A percentile compares a stretch with the other conserved stretches of the same genome.
Evolutionary conservation across 306 rosid species (phyloP).

Genomic region (Trifolium pratense): DNA sequence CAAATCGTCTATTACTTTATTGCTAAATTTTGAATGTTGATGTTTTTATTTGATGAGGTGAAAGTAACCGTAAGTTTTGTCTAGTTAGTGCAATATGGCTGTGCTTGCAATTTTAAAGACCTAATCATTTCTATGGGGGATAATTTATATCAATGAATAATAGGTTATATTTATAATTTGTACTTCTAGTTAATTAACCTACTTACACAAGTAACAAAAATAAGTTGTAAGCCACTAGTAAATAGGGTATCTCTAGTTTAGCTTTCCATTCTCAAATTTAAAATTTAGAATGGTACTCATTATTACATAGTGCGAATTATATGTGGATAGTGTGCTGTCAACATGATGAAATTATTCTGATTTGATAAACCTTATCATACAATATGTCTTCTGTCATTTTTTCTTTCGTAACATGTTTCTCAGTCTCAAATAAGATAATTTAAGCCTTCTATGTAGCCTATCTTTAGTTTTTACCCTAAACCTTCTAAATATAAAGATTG

Average conservation of each 20-base stretch:
- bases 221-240: slow-evolving; percentile 18
- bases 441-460: neutral
- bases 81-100: slow-evolving; percentile 6
- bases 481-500: slow-evolving; percentile 29
- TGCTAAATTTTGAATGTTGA: slow-evolving; percentile 24
- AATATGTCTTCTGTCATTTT: neutral
- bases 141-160: neutral
- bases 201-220: neutral
- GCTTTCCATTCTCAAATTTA: slow-evolving; percentile 15
- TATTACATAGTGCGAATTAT: too few relatives aligned
- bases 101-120: slow-evolving; percentile 17
- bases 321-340: neutral
- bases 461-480: neutral
- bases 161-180: neutral
- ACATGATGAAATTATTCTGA: slow-evolving; percentile 4
- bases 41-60: slow-evolving; percentile 27
- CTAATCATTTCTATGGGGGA: slow-evolving; percentile 11
- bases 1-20: neutral
- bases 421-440: neutral
- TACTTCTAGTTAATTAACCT: neutral
- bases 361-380: slow-evolving; percentile 14
- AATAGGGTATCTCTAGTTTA: neutral
- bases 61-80: slow-evolving; percentile 21
- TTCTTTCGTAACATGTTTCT: slow-evolving; percentile 4
- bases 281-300: neutral